Evolutionary conservation across 176 grass and related monocot species (phyloP), one percentile per base, ranked within the genome.

Genomic region (Melocanna baccifera): DNA sequence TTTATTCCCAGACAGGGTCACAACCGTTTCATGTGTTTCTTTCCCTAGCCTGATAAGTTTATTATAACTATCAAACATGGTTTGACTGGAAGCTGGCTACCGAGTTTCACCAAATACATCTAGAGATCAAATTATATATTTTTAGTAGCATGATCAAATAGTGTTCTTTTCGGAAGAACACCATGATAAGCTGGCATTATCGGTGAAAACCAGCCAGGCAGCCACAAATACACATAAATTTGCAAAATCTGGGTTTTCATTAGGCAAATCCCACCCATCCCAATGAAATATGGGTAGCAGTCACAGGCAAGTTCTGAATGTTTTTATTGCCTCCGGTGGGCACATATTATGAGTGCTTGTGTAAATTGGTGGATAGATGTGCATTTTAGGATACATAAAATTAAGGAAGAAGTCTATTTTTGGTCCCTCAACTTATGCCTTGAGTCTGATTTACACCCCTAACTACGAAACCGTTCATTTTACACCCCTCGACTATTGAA

Each of bases 161-260:
- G 6, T 65, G 5, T 73, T 72, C 15, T 18, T 67, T 39, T 39
- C 65, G 20, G 23, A 83, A 56, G 32, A 67, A 81, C 8, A 47
- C 29, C 25, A 46, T 32, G 45, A 63, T 39, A 71, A 43, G 53
- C 51, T 42, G 39, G 28, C 12, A 59, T 18, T 47, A n/a, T 72
- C 26, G 13, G 80, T 83, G 28, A 72, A 71, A 72, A 72, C 80
- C 41, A 47, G 28, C 55, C 7, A 62, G 55, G 43, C 39, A 62
- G 4, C 41, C 58, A 70, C 25, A 72, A 47, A 34, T 72, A 46
- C 53, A 62, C 40, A 7, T 82, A 62, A 82, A 46, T 82, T 82
- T 82, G 68, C 55, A 71, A 82, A 43, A 71, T 61, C 37, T 23
- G 53, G 22, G 67, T 61, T 58, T 53, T 41, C 19, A 46, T 46